These are phyloP conservation scores for Nemania sp. DNA, from an alignment of 2,329 filamentous ascomycete species.

Conservation along the genomic window DNA sequence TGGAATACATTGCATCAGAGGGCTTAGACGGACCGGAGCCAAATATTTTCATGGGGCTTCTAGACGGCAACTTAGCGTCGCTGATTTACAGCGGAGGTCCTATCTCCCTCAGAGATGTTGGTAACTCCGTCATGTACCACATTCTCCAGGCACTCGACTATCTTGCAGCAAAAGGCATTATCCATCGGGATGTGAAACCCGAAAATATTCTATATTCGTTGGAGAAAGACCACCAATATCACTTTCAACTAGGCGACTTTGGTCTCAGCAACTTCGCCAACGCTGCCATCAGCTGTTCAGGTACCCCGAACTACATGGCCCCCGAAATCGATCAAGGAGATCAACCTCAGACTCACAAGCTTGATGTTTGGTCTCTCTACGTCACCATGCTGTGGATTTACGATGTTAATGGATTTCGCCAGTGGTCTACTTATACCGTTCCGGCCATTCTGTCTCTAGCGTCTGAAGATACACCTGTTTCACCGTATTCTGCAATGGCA, in stretches of 20 bases:
- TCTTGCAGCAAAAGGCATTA: neutral
- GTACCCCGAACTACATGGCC: neutral
- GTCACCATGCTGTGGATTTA: neutral
- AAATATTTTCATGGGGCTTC: neutral
- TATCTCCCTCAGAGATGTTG: neutral
- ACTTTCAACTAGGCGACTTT: slow-evolving; percentile 7
- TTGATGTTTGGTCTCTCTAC: slow-evolving; percentile 9
- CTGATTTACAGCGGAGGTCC: neutral
- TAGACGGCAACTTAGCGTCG: neutral
- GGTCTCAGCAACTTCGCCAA: neutral
- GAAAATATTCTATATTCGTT: neutral
- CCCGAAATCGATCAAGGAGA: neutral
- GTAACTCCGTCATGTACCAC: neutral
- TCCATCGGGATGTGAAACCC: slow-evolving; percentile 5
- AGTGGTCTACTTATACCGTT: neutral
- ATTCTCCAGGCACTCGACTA: slow-evolving; percentile 7
- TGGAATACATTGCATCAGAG: neutral
- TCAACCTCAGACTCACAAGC: neutral
- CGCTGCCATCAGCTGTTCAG: neutral
- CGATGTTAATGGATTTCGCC: neutral
- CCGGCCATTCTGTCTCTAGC: no score
- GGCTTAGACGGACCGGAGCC: accelerated
- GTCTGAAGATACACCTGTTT: no score
- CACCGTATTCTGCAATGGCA: neutral
- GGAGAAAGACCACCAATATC: neutral